Evolutionary conservation across 1,284 basidiomycete genomes (phyloP), one percentile per base, ranked within the genome.

Genomic region (Trichosporon sp.): DNA sequence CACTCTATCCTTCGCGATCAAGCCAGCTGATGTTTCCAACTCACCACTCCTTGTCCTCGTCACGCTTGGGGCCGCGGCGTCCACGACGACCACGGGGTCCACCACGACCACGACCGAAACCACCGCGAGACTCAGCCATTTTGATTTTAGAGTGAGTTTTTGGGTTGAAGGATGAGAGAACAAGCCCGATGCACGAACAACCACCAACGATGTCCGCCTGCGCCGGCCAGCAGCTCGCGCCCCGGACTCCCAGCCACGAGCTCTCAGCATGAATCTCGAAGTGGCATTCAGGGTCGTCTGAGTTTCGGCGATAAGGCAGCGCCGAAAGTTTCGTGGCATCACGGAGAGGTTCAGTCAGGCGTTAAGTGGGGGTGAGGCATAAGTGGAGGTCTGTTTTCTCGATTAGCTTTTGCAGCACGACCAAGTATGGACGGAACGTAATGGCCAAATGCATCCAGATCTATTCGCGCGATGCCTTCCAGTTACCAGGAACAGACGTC

Each of bases 1-100:
- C 27, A 25, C 19, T 9, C 25, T 13, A 21, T 29, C 25, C 11
- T 25, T 29, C 49, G 29, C 4, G 25, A n/a, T 54, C 19, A 27
- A 14, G 27, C 49, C 49, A 29, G 49, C 49, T 14, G 25, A 54
- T 8, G 3, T n/a, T 37, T 44, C 16, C 10, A 63, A 85, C 89
- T 80, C 80, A 95, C 95, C 95, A 98, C 84, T 98, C 95, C 86
- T 98, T 97, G 84, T 98, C 95, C 82, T 97, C 95, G 78, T 98
- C 95, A 84, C 95, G 95, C 85, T 93, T 92, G 71, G 90, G 91
- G 70, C 95, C 95, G 78, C 95, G 91, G 78, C 95, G 91, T 66
- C 94, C 93, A 75, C 93, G 86, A 73, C 93, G 88, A 63, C 92
- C 91, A 74, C 91, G 85, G 56, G 90, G 89, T 58, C 89, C 89